A percentile compares a stretch with the other conserved stretches of the same genome.
Conservation (phyloP, 805 yeast species). For the Teunomyces barrocoloradensis region DNA sequence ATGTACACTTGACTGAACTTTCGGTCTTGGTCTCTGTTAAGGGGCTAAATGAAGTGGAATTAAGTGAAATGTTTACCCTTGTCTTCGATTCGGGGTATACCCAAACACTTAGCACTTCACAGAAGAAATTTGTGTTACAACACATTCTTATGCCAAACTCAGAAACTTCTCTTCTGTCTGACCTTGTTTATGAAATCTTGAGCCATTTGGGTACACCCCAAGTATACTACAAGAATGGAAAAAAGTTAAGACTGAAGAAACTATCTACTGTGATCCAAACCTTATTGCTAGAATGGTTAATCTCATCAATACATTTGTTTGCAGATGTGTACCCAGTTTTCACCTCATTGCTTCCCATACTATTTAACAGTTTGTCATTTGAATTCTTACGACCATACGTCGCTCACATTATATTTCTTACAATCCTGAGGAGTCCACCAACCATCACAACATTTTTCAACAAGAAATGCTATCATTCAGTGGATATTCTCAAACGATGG, state of each 20-base stretch:
- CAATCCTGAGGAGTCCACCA: slow-evolving; percentile 1
- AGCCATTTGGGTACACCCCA: slow-evolving; percentile 12
- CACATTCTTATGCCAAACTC: slow-evolving; percentile 5
- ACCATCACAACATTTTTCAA: slow-evolving; percentile 7
- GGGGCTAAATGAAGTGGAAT: slow-evolving; percentile 2
- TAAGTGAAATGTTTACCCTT: slow-evolving; percentile 2
- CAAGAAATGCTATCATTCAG: neutral
- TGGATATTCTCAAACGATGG: slow-evolving; percentile 19
- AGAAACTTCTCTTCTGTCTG: neutral
- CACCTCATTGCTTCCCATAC: slow-evolving; percentile 7
- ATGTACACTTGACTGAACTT: neutral
- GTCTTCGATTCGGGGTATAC: slow-evolving; percentile 1
- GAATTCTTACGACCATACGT: slow-evolving; percentile 13
- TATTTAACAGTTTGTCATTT: slow-evolving; percentile 11
- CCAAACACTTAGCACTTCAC: neutral
- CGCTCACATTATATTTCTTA: slow-evolving; percentile 10
- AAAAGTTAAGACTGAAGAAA: slow-evolving; percentile 4
- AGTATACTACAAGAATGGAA: slow-evolving; percentile 6
- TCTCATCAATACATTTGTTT: slow-evolving; percentile 9
- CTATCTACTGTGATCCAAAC: slow-evolving; percentile 4
- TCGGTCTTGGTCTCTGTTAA: neutral
- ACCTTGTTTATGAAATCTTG: slow-evolving; percentile 9
- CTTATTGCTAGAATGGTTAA: slow-evolving; percentile 12
- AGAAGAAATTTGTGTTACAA: slow-evolving; percentile 3
- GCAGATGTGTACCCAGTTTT: slow-evolving; percentile 1